Percentiles rank a stretch among this genome's conserved stretches.
These are phyloP conservation scores for Fusarium concolor DNA, from an alignment of 2,329 filamentous ascomycete genomes.

Conservation along the genomic window DNA sequence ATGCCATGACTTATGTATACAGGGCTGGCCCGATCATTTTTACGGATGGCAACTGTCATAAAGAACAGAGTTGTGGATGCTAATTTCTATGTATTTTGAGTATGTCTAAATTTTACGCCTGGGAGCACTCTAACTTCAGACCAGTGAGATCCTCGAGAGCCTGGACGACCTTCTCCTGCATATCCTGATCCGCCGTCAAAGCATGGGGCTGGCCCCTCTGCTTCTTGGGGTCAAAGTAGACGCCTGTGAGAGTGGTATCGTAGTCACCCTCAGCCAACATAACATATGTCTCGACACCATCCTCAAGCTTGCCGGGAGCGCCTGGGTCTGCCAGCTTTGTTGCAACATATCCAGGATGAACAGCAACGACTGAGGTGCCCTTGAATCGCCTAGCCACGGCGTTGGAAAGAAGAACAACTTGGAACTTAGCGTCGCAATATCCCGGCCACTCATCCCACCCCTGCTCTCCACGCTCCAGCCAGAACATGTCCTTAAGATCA, in stretches of 20 bases:
- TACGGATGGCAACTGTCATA: no score
- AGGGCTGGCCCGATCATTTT: no score
- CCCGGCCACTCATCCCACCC: conserved; percentile 34
- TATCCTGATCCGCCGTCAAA: conserved; percentile 11
- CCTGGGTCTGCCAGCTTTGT: conserved; percentile 35
- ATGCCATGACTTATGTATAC: no score
- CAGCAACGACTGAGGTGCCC: conserved; percentile 25
- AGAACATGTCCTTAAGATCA: conserved; percentile 34
- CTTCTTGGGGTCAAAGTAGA: conserved; percentile 38
- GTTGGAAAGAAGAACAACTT: conserved; percentile 39
- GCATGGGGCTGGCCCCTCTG: conserved; percentile 25
- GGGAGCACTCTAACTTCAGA: conserved; percentile 8
- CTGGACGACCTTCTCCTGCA: conserved; percentile 33
- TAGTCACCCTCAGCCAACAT: conserved; percentile 40
- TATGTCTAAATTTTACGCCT: background rate
- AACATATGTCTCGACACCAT: conserved; percentile 37
- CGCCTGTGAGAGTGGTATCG: conserved; percentile 29
- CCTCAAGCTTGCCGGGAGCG: conserved; percentile 34
- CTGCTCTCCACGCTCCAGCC: conserved; percentile 31
- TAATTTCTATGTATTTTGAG: background rate
- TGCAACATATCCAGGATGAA: conserved; percentile 42
- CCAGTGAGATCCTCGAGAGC: conserved; percentile 31
- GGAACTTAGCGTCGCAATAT: conserved; percentile 41
- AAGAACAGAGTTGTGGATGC: background rate
- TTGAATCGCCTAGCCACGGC: conserved; percentile 35